Percentiles rank a stretch among this genome's conserved stretches.
These are phyloP conservation scores for Cladophialophora psammophila DNA, from an alignment of 2,329 filamentous ascomycete genomes.

Conservation along the genomic window DNA sequence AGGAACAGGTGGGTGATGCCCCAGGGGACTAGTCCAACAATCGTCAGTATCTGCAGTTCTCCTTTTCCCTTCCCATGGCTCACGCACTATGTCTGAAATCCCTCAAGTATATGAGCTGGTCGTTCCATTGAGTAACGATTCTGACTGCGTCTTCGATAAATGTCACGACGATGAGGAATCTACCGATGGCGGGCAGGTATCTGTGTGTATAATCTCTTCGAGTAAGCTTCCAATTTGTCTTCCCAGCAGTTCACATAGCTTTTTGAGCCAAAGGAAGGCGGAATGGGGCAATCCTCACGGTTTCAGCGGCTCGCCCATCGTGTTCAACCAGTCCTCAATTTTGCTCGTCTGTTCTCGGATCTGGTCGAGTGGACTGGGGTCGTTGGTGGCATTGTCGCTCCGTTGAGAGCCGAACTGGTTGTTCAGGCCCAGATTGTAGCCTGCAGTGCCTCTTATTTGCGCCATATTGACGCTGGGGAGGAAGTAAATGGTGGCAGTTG, in stretches of 20 bases:
- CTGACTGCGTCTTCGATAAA: conserved; percentile 96
- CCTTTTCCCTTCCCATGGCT: conserved; percentile 16
- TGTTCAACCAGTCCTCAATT: conserved; percentile 93
- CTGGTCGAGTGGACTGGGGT: conserved; percentile 81
- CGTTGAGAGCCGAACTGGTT: conserved; percentile 72
- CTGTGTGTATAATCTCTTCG: conserved; percentile 57
- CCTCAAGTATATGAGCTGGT: conserved; percentile 90
- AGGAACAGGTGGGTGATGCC: conserved; percentile 94
- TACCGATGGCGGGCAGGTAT: conserved; percentile 91
- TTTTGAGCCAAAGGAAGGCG: conserved; percentile 33
- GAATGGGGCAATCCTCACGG: conserved; percentile 69
- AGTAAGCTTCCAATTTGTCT: conserved; percentile 42
- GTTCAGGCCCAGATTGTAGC: conserved; percentile 81
- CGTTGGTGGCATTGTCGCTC: conserved; percentile 66
- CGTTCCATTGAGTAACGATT: conserved; percentile 96
- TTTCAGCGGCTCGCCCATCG: conserved; percentile 86
- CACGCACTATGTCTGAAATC: conserved; percentile 66
- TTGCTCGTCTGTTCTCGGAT: conserved; percentile 97
- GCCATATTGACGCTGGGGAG: conserved; percentile 49
- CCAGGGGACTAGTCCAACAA: conserved; percentile 70
- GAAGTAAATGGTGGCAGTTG: conserved; percentile 1
- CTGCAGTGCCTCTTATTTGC: conserved; percentile 71
- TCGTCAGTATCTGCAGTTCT: conserved; percentile 31
- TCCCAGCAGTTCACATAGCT: neutral
- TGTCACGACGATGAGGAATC: conserved; percentile 97